A percentile compares a stretch with the other conserved stretches of the same genome.
These are phyloP conservation scores for Rhizopogon sp. DNA, from an alignment of 768 basidiomycete species.

Conservation along the genomic window DNA sequence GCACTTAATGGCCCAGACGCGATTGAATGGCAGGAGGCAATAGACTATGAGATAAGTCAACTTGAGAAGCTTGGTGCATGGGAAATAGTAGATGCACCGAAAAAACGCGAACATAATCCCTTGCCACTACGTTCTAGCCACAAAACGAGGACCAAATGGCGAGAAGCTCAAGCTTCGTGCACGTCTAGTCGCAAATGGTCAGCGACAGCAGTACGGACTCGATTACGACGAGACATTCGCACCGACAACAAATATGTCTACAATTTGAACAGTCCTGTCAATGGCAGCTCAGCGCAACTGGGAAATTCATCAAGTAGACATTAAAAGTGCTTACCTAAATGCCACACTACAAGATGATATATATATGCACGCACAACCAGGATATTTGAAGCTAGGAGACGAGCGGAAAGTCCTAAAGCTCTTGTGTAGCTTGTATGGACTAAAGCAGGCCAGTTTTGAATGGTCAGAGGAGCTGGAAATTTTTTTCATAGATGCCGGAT, in stretches of 20 bases:
- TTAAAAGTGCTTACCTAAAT: slow-evolving; percentile 13
- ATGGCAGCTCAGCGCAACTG: slow-evolving; percentile 7
- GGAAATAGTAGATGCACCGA: slow-evolving; percentile 19
- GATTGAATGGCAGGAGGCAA: slow-evolving; percentile 3
- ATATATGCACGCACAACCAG: slow-evolving; percentile 31
- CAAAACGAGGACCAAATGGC: too few species aligned
- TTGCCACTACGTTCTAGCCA: slow-evolving; percentile 3
- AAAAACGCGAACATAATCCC: slow-evolving; percentile 23
- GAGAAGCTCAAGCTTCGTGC: too few species aligned
- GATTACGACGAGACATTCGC: too few species aligned
- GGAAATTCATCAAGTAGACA: slow-evolving; percentile 9
- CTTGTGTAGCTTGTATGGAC: slow-evolving; percentile 32
- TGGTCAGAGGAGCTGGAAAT: slow-evolving; percentile 24
- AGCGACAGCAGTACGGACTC: too few species aligned
- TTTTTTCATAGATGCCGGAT: not conserved
- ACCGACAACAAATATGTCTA: too few species aligned
- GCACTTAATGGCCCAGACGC: slow-evolving; percentile 3
- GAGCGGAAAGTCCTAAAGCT: slow-evolving; percentile 22
- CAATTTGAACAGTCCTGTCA: too few species aligned
- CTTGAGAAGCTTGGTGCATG: slow-evolving; percentile 22
- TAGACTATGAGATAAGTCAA: slow-evolving; percentile 10
- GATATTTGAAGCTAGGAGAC: slow-evolving; percentile 12
- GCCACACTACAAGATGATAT: slow-evolving; percentile 24
- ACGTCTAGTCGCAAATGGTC: too few species aligned
- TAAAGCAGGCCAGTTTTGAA: slow-evolving; percentile 28